phyloP scores from a whole-genome alignment of 75 land plant genomes.

The Pinus albicaulis region DNA sequence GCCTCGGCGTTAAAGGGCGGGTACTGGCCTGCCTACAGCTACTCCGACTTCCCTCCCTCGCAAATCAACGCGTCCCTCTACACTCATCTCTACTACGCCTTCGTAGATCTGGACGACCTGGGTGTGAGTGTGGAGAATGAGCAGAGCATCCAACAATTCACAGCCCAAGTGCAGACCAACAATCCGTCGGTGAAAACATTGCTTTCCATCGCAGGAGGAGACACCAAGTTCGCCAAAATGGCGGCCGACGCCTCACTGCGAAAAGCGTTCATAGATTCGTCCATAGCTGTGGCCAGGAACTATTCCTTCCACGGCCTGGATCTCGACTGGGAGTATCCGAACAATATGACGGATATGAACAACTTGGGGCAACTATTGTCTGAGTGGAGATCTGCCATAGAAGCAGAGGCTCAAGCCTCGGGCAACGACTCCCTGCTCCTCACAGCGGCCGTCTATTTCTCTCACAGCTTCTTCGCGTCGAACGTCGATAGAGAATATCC shows the following conservation, averaged over 20 bases:
- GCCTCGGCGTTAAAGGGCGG: not conserved
- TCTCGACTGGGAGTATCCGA: slow-evolving; percentile 62
- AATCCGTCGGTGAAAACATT: slow-evolving; percentile 46
- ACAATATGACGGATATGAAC: slow-evolving; percentile 3
- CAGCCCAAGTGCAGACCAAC: slow-evolving; percentile 20
- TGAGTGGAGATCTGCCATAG: slow-evolving; percentile 30
- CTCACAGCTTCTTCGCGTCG: not conserved
- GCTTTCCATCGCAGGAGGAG: slow-evolving; percentile 67
- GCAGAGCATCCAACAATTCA: slow-evolving; percentile 31
- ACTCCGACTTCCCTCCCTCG: slow-evolving; percentile 13
- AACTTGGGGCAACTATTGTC: slow-evolving; percentile 19
- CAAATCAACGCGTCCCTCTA: slow-evolving; percentile 28
- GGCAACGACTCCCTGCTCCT: slow-evolving; percentile 15
- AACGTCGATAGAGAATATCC: slow-evolving; percentile 28
- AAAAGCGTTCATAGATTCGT: slow-evolving; percentile 32
- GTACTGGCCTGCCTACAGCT: slow-evolving; percentile 11
- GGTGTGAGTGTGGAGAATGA: slow-evolving; percentile 10
- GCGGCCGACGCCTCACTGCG: slow-evolving; percentile 15
- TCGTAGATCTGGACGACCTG: slow-evolving; percentile 18
- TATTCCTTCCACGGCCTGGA: slow-evolving; percentile 71
- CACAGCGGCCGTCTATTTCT: slow-evolving; percentile 39
- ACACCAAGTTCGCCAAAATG: slow-evolving; percentile 32
- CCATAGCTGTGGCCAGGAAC: slow-evolving; percentile 43
- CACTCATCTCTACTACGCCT: slow-evolving; percentile 56
- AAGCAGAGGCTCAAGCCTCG: not conserved